Conservation (phyloP, 257 asterid species). For the Ehretia macrophylla region DNA sequence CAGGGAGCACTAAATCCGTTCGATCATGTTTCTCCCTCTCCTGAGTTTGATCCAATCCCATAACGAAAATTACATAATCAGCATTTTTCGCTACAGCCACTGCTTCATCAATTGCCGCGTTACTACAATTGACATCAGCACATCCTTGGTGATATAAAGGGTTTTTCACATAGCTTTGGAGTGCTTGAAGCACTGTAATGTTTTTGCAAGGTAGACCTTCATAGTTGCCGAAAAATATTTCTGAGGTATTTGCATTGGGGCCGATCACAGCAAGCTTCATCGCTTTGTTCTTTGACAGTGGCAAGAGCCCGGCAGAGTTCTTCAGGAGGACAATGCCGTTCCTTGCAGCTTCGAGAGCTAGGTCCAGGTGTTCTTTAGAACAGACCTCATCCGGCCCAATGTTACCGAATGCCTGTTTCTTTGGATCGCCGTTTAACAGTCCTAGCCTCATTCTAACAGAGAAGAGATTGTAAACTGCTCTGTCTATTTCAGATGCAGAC, state of each 20-base stretch:
- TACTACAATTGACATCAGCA: conserved; percentile 37
- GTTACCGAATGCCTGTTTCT: conserved; percentile 34
- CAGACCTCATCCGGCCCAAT: conserved; percentile 40
- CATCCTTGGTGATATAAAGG: conserved; percentile 40
- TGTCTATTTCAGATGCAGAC: conserved; percentile 43
- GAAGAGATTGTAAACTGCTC: conserved; percentile 66
- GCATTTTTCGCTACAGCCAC: conserved; percentile 26
- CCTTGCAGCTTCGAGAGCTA: conserved; percentile 60
- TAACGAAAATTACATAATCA: conserved; percentile 49
- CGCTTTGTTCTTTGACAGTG: conserved; percentile 38
- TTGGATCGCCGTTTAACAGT: conserved; percentile 51
- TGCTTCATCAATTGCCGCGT: conserved; percentile 27
- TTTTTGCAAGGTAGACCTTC: conserved; percentile 59
- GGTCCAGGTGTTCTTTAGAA: conserved; percentile 39
- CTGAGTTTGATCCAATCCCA: conserved; percentile 61
- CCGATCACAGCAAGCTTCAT: conserved; percentile 56
- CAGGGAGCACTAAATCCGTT: conserved; percentile 45
- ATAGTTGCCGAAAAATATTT: conserved; percentile 44
- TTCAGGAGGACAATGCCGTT: conserved; percentile 71
- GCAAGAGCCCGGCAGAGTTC: conserved; percentile 47
- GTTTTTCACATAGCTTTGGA: conserved; percentile 25
- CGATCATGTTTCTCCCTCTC: conserved; percentile 57
- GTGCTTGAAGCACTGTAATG: conserved; percentile 48
- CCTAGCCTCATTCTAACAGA: conserved; percentile 63
- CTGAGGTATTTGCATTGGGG: conserved; percentile 45